Conservation (phyloP, 129 eudicot species). For the Deinandra increscens region DNA sequence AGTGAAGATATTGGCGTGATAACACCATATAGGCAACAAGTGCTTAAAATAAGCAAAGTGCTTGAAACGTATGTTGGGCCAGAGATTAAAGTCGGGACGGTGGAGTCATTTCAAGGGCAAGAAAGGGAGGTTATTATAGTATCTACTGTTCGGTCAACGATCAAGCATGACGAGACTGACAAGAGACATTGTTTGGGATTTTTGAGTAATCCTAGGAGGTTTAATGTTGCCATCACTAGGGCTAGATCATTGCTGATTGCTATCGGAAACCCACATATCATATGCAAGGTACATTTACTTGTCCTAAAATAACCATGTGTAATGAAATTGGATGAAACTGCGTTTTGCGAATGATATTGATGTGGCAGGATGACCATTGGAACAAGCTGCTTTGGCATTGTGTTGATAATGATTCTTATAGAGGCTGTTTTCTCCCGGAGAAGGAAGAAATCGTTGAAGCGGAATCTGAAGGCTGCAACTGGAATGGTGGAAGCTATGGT, state of each 20-base stretch:
- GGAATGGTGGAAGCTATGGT: slow-evolving; percentile 19
- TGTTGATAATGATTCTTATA: slow-evolving; percentile 53
- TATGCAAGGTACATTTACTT: slow-evolving; percentile 60
- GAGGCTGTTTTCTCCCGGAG: slow-evolving; percentile 65
- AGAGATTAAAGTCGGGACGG: slow-evolving; percentile 75
- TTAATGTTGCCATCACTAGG: slow-evolving; percentile 85
- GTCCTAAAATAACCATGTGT: background rate
- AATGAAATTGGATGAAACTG: too few species aligned
- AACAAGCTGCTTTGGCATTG: slow-evolving; percentile 70
- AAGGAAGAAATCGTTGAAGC: slow-evolving; percentile 31
- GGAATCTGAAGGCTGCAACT: background rate
- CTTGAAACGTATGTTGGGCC: slow-evolving; percentile 53
- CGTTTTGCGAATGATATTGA: background rate
- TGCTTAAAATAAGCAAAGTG: slow-evolving; percentile 55
- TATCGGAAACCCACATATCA: slow-evolving; percentile 86
- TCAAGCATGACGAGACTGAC: slow-evolving; percentile 76
- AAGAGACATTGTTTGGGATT: slow-evolving; percentile 75
- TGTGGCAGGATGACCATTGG: slow-evolving; percentile 76
- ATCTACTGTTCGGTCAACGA: slow-evolving; percentile 85
- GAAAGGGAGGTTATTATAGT: slow-evolving; percentile 71
- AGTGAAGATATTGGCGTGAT: slow-evolving; percentile 73
- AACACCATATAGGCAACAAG: slow-evolving; percentile 90
- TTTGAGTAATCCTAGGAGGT: slow-evolving; percentile 84
- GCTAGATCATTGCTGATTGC: slow-evolving; percentile 75
- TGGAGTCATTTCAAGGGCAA: slow-evolving; percentile 91